Percentiles rank a stretch among this genome's conserved stretches.
phyloP scores from a whole-genome alignment of 1,284 basidiomycete species.

The Lentinula novae-zelandiae region DNA sequence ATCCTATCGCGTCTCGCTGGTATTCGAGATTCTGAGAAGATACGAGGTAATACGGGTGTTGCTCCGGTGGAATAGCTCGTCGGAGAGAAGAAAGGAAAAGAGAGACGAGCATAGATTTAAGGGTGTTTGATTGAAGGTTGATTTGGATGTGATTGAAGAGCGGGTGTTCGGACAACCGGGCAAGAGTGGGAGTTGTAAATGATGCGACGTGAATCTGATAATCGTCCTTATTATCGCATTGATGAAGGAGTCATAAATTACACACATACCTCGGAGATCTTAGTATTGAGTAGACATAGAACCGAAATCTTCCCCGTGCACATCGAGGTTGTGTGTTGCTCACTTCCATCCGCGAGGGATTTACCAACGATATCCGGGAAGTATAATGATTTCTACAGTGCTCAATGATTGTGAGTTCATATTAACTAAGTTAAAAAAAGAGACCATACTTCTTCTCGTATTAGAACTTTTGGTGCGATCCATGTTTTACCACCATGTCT shows the following conservation, averaged over 20 bases:
- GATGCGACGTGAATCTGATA: constrained; percentile 75
- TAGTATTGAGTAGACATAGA: constrained; percentile 77
- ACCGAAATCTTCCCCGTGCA: constrained; percentile 76
- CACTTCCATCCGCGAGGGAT: constrained; percentile 49
- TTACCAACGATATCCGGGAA: constrained; percentile 88
- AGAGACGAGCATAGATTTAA: constrained; percentile 83
- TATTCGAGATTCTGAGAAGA: constrained; percentile 80
- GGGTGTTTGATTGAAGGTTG: constrained; percentile 78
- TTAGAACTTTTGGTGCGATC: constrained; percentile 87
- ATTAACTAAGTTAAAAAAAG: neutral
- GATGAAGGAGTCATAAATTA: neutral
- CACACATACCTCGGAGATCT: constrained; percentile 76
- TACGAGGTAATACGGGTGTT: constrained; percentile 80
- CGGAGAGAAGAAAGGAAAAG: constrained; percentile 79
- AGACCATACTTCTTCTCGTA: constrained; percentile 79
- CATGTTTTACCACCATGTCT: constrained; percentile 92
- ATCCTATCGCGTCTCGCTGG: constrained; percentile 77
- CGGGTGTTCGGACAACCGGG: constrained; percentile 57
- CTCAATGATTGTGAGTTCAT: constrained; percentile 9
- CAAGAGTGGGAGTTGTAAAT: constrained; percentile 66
- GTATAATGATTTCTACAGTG: constrained; percentile 76
- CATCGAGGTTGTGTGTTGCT: constrained; percentile 76
- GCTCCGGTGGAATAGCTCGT: constrained; percentile 54
- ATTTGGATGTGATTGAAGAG: constrained; percentile 85
- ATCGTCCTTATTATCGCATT: constrained; percentile 9